These are phyloP conservation scores for Cryptosporidium parvum DNA, from an alignment of 169 alveolate species.

Conservation along the genomic window DNA sequence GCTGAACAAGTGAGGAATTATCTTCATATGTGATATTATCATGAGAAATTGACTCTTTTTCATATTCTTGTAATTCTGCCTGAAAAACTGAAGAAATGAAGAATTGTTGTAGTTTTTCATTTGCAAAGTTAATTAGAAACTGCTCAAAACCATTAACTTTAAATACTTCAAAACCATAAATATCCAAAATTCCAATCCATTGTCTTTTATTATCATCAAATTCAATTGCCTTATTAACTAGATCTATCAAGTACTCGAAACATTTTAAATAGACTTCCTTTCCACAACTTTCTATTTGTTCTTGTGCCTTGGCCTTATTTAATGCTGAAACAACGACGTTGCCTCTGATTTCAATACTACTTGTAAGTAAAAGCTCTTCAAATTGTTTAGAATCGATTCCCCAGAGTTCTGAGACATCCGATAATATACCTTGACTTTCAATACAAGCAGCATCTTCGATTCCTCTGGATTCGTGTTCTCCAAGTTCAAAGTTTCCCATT, in stretches of 20 bases:
- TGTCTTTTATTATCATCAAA: constrained; percentile 79
- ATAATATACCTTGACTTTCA: constrained; percentile 34
- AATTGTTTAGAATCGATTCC: constrained; percentile 46
- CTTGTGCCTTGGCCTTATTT: constrained; percentile 76
- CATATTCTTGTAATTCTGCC: constrained; percentile 90
- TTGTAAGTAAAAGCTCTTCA: constrained; percentile 59
- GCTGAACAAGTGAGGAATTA: constrained; percentile 46
- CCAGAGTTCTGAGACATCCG: constrained; percentile 59
- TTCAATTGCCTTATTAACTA: constrained; percentile 82
- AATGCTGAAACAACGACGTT: constrained; percentile 61
- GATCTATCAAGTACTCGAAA: constrained; percentile 83
- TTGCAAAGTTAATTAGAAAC: constrained; percentile 96
- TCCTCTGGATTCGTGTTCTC: constrained; percentile 69
- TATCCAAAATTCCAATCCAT: constrained; percentile 97
- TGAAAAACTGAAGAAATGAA: constrained; percentile 93
- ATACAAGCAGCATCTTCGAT: constrained; percentile 68
- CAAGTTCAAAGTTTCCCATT: constrained; percentile 79
- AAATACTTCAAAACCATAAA: constrained; percentile 98
- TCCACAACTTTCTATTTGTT: constrained; percentile 76
- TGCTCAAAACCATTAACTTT: constrained; percentile 97
- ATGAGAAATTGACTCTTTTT: constrained; percentile 80
- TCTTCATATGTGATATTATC: constrained; percentile 72
- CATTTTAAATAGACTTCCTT: constrained; percentile 85
- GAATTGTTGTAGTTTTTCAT: constrained; percentile 96
- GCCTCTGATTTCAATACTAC: constrained; percentile 67